phyloP scores from a whole-genome alignment of 2,329 filamentous ascomycete genomes.

The Pseudocercospora fijiensis region DNA sequence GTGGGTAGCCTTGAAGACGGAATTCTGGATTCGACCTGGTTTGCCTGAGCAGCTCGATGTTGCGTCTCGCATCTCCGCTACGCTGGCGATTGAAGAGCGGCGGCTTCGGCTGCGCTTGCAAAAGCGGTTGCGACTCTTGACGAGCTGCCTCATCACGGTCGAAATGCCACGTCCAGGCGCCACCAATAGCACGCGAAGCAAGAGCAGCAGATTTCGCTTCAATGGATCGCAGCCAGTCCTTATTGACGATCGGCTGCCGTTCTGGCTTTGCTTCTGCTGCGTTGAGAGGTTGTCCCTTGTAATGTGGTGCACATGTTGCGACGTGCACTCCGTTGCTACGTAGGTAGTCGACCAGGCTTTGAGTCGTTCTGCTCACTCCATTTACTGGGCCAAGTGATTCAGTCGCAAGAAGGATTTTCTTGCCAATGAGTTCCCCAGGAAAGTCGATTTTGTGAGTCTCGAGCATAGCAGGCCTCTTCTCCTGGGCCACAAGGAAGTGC shows the following conservation, averaged over 20 bases:
- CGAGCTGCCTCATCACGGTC: constrained; percentile 27
- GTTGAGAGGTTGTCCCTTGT: constrained; percentile 54
- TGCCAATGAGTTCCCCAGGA: constrained; percentile 54
- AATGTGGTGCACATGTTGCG: constrained; percentile 64
- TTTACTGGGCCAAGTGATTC: constrained; percentile 73
- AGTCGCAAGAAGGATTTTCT: constrained; percentile 65
- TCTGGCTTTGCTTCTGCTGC: constrained; percentile 28
- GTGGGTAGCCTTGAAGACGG: constrained; percentile 62
- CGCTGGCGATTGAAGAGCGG: constrained; percentile 34
- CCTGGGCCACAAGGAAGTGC: neutral
- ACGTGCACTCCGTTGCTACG: constrained; percentile 63
- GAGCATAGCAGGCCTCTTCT: constrained; percentile 5
- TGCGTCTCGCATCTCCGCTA: constrained; percentile 30
- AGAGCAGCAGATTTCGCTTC: constrained; percentile 36
- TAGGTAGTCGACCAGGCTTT: constrained; percentile 67
- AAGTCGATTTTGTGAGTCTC: constrained; percentile 34
- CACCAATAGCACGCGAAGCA: constrained; percentile 37
- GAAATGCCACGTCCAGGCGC: constrained; percentile 37
- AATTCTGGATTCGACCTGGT: constrained; percentile 51
- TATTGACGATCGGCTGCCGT: constrained; percentile 36
- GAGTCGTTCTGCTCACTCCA: constrained; percentile 69
- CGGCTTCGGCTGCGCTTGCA: constrained; percentile 23
- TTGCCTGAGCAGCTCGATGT: constrained; percentile 33
- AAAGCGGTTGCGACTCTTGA: constrained; percentile 23
- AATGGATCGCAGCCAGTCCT: constrained; percentile 37